Evolutionary conservation across 129 eudicot species (phyloP).

Genomic region (Tanacetum coccineum): DNA sequence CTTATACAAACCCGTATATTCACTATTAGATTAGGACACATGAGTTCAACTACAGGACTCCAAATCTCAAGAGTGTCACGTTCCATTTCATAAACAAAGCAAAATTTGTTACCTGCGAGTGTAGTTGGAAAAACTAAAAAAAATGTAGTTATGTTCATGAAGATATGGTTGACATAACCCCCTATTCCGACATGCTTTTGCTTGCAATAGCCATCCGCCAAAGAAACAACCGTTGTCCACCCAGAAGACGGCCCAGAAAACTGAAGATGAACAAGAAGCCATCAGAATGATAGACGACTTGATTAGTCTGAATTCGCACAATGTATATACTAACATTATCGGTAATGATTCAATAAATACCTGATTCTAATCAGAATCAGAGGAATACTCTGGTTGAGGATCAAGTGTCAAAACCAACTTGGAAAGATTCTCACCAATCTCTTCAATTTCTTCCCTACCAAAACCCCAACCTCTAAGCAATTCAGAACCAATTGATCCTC

Average conservation of each 20-base stretch:
- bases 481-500: slow-evolving; percentile 65
- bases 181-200: neutral
- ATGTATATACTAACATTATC: too few relatives aligned
- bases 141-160: neutral
- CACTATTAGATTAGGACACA: neutral
- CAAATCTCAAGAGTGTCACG: neutral
- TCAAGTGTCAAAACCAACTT: slow-evolving; percentile 55
- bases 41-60: neutral
- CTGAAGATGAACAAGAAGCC: too few relatives aligned
- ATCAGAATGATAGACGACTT: too few relatives aligned
- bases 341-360: slow-evolving; percentile 5
- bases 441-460: slow-evolving; percentile 80
- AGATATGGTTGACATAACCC: neutral
- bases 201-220: neutral
- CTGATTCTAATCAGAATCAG: slow-evolving; percentile 65
- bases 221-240: neutral
- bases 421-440: slow-evolving; percentile 70
- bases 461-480: slow-evolving; percentile 80
- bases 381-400: slow-evolving; percentile 41
- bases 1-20: neutral
- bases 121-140: neutral
- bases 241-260: neutral
- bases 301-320: too few relatives aligned
- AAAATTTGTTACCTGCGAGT: slow-evolving; percentile 2
- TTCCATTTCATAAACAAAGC: neutral